phyloP scores from a whole-genome alignment of 345 rosid species.

The Arabis hirsuta region DNA sequence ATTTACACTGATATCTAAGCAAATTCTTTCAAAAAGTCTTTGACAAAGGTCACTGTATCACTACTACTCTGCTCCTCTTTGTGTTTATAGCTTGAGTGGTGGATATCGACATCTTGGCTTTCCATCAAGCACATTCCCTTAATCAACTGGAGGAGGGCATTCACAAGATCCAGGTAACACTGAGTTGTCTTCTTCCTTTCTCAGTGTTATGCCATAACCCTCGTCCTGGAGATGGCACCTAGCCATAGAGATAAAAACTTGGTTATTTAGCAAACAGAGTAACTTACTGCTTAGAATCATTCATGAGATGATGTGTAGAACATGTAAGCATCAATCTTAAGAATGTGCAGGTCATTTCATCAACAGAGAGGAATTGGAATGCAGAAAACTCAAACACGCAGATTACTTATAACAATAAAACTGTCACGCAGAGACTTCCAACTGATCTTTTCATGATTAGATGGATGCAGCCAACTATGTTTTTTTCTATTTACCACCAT shows the following conservation, averaged over 20 bases:
- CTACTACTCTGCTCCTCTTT: constrained; percentile 7
- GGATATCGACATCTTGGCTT: neutral
- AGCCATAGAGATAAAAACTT: neutral
- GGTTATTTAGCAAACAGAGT: constrained; percentile 21
- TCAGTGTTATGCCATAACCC: neutral
- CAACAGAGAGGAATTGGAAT: neutral
- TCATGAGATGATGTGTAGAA: neutral
- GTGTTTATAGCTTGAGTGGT: neutral
- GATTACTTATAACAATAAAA: too few relatives aligned
- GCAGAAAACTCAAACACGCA: neutral
- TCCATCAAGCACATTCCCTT: neutral
- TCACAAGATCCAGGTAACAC: constrained; percentile 5
- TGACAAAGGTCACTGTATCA: constrained; percentile 10
- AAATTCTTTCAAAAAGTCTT: neutral
- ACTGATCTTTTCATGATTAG: constrained; percentile 39
- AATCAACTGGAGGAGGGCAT: neutral
- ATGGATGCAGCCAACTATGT: constrained; percentile 21
- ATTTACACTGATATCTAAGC: constrained; percentile 6
- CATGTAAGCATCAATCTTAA: constrained; percentile 5
- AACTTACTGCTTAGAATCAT: constrained; percentile 13
- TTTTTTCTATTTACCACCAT: constrained; percentile 24
- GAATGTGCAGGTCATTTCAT: neutral
- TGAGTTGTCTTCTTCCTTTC: neutral
- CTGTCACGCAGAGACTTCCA: constrained; percentile 33
- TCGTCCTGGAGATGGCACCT: neutral